Conservation (phyloP, 495 filamentous ascomycete genomes). For the Lasiosphaeriaceae sp. region DNA sequence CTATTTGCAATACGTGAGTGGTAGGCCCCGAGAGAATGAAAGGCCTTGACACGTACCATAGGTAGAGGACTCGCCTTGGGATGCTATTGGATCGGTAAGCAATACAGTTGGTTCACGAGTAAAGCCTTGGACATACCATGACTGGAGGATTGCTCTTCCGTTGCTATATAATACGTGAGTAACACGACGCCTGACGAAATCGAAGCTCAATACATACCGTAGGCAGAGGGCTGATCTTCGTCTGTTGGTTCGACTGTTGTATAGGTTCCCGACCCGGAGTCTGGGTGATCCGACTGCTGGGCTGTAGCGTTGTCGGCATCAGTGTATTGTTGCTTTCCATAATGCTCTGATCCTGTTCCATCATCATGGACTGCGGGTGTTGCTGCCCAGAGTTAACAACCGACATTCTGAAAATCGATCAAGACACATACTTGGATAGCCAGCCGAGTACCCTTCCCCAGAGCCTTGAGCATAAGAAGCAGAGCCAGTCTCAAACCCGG, state of each 20-base stretch:
- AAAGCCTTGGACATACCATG: neutral
- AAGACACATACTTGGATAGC: slow-evolving; percentile 4
- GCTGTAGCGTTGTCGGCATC: neutral
- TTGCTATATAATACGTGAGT: too few relatives aligned
- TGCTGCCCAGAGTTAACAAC: neutral
- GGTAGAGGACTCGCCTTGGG: too few relatives aligned
- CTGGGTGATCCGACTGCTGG: neutral
- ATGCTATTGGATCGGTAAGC: too few relatives aligned
- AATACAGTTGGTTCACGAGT: neutral
- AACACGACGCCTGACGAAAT: neutral
- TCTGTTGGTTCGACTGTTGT: neutral
- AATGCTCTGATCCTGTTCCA: neutral
- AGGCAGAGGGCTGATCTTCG: neutral
- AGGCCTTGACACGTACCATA: too few relatives aligned
- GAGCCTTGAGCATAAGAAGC: neutral
- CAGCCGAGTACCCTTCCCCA: neutral
- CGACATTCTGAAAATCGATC: neutral
- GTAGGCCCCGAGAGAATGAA: neutral
- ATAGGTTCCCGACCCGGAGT: neutral
- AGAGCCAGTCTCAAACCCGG: neutral
- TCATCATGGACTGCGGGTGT: neutral
- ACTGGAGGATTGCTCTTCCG: too few relatives aligned
- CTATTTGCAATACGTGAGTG: neutral
- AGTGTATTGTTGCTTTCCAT: neutral
- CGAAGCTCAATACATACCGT: neutral